A percentile compares a stretch with the other conserved stretches of the same genome.
phyloP scores from a whole-genome alignment of 73 alveolate species.

The Halteria grandinella region DNA sequence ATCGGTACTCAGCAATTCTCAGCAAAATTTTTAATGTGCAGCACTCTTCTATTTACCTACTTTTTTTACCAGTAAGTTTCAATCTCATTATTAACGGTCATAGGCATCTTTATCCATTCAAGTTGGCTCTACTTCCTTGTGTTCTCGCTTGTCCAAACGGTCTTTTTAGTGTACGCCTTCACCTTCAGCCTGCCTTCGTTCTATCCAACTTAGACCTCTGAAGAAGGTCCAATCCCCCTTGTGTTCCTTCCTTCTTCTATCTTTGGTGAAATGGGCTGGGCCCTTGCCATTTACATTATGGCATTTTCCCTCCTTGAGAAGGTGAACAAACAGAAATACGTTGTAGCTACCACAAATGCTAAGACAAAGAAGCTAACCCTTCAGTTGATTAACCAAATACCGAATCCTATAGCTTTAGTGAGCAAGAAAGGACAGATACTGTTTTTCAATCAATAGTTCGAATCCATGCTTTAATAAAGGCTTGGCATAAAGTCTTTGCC shows the following conservation, averaged over 20 bases:
- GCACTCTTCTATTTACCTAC: constrained; percentile 19
- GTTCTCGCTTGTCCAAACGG: not conserved
- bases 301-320: constrained; percentile 25
- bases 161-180: no score
- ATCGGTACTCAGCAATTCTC: not conserved
- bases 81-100: not conserved
- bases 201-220: no score
- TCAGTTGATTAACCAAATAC: not conserved
- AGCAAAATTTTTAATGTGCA: not conserved
- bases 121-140: constrained; percentile 20
- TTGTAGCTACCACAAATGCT: constrained; percentile 10
- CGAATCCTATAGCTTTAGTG: constrained; percentile 19
- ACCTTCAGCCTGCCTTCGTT: no score
- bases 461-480: constrained; percentile 2
- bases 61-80: constrained; percentile 21
- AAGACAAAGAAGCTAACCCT: constrained; percentile 31
- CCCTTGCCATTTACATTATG: not conserved
- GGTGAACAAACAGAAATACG: constrained; percentile 19
- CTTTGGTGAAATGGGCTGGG: no score
- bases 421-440: constrained; percentile 14
- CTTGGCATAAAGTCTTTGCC: constrained; percentile 11
- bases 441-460: constrained; percentile 35
- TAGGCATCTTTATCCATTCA: constrained; percentile 16
- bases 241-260: no score
- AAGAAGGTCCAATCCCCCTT: no score